Percentiles rank a stretch among this genome's conserved stretches.
These are phyloP conservation scores for Scedosporium boydii DNA, from an alignment of 2,329 filamentous ascomycete species.

Conservation along the genomic window DNA sequence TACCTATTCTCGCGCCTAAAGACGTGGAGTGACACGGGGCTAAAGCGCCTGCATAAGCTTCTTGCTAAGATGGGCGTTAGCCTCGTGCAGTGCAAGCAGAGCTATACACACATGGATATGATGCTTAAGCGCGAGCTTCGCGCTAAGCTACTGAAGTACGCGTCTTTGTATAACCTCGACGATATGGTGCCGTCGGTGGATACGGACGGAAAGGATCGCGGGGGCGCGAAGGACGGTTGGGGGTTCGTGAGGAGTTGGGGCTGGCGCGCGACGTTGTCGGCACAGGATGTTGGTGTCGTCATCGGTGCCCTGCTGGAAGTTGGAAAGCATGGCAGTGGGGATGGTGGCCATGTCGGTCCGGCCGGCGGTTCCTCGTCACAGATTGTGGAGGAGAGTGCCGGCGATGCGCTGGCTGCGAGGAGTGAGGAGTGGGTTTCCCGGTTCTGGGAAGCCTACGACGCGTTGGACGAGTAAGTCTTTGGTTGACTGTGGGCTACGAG, in stretches of 20 bases:
- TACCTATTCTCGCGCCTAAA: slow-evolving; percentile 87
- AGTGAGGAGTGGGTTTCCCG: slow-evolving; percentile 55
- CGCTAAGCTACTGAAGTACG: slow-evolving; percentile 80
- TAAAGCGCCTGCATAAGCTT: slow-evolving; percentile 84
- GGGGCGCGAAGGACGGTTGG: slow-evolving; percentile 80
- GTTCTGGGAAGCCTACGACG: slow-evolving; percentile 66
- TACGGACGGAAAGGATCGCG: slow-evolving; percentile 59
- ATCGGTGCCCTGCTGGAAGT: slow-evolving; percentile 90
- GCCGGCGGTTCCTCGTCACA: slow-evolving; percentile 3
- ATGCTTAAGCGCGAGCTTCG: slow-evolving; percentile 82
- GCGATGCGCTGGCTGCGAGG: slow-evolving; percentile 38
- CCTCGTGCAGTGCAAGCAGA: slow-evolving; percentile 86
- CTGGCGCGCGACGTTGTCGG: slow-evolving; percentile 88
- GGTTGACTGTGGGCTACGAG: slow-evolving; percentile 13
- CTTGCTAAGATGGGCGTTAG: slow-evolving; percentile 98
- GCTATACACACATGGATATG: slow-evolving; percentile 98
- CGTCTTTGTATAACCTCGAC: slow-evolving; percentile 85
- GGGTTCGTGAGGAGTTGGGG: slow-evolving; percentile 97
- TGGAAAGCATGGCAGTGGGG: slow-evolving; percentile 45
- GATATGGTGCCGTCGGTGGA: slow-evolving; percentile 78
- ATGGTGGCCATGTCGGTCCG: slow-evolving; percentile 11
- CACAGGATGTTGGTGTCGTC: slow-evolving; percentile 88
- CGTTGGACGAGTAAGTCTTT: slow-evolving; percentile 53
- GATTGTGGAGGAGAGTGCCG: slow-evolving; percentile 32
- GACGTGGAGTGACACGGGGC: slow-evolving; percentile 85